Base-by-base conservation (phyloP, 345 rosid genomes). In the Kandelia obovata region DNA sequence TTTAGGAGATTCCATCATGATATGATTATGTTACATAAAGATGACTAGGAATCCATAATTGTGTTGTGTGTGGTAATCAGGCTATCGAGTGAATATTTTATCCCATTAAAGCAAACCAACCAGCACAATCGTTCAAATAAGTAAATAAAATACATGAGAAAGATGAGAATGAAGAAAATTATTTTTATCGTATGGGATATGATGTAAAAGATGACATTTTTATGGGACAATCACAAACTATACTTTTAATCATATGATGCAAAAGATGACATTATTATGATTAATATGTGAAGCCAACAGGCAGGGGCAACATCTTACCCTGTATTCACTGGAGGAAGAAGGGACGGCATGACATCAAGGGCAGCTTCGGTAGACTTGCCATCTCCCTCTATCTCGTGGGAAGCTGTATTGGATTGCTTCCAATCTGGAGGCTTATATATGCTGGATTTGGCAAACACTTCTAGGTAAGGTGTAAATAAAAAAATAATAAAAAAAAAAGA, bases 301-400 rank as follows among this genome's bases (percentile, higher is more conserved):
- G 80, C 73, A 57, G 73, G 80, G 20, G 69, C 69, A 51, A 75
- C 80, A 63, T 67, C 80, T 43, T 71, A 71, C 47, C 80, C 76
- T 4, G 61, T 76, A 27, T 43, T 67, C 25, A 71, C 80, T 6
- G 73, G 76, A 62, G 67, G 80, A 76, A 76, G 80, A 76, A 76
- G 61, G 20, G 76, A 76, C 37, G 73, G 76, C 13, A 34, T 35
- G 69, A 34, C 47, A 47, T 71, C 76, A 20, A 67, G 15, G 6
- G 66, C 61, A 19, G 35, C 72, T 27, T 53, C 61, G 0, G 76
- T 76, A n/a, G 76, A 76, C 60, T 61, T 67, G 52, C 69, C 80
- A 28, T 58, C 73, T 58, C 72, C 76, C 4, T 71, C 72, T 25
- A 57, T 76, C 63, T 67, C 80, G 16, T 34, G 37, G 57, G 30